Percentiles rank a stretch among this genome's conserved stretches.
Conservation (phyloP, 768 basidiomycete species). For the Agrocybe praecox region DNA sequence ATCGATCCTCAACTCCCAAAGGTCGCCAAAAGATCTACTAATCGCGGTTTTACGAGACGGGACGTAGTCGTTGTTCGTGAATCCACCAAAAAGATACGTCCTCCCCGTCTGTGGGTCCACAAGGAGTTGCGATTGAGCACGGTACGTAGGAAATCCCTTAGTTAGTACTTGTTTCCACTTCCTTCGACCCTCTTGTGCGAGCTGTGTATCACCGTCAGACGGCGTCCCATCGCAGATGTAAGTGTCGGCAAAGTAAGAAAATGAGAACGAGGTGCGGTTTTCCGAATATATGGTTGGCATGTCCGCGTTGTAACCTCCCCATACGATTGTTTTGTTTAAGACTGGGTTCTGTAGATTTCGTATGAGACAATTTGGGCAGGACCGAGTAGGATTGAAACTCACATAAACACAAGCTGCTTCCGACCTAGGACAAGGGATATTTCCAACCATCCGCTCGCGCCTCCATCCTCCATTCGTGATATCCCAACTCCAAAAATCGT, state of each 20-base stretch:
- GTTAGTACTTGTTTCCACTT: constrained; percentile 41
- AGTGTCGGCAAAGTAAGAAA: constrained; percentile 44
- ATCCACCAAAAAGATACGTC: constrained; percentile 40
- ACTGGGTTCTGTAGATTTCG: constrained; percentile 26
- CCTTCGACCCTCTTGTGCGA: constrained; percentile 1
- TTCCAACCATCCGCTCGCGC: constrained; percentile 33
- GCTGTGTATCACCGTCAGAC: background rate
- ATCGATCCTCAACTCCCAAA: constrained; percentile 41
- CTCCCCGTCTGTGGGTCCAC: constrained; percentile 37
- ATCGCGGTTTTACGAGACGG: constrained; percentile 26
- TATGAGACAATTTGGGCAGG: background rate
- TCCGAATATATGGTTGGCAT: constrained; percentile 24
- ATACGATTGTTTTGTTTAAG: constrained; percentile 37
- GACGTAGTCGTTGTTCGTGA: constrained; percentile 40
- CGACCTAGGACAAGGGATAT: constrained; percentile 33
- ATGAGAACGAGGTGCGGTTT: constrained; percentile 23
- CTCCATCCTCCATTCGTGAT: constrained; percentile 30
- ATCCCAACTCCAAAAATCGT: constrained; percentile 40
- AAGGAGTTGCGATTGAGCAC: constrained; percentile 33
- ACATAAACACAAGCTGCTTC: constrained; percentile 34
- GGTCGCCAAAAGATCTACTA: constrained; percentile 33
- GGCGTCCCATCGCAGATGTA: constrained; percentile 26
- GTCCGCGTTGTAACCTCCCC: constrained; percentile 39
- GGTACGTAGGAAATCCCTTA: constrained; percentile 44
- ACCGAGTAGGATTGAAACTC: constrained; percentile 9